phyloP scores from a whole-genome alignment of 805 yeast species.

The Blastobotrys attinorum region DNA sequence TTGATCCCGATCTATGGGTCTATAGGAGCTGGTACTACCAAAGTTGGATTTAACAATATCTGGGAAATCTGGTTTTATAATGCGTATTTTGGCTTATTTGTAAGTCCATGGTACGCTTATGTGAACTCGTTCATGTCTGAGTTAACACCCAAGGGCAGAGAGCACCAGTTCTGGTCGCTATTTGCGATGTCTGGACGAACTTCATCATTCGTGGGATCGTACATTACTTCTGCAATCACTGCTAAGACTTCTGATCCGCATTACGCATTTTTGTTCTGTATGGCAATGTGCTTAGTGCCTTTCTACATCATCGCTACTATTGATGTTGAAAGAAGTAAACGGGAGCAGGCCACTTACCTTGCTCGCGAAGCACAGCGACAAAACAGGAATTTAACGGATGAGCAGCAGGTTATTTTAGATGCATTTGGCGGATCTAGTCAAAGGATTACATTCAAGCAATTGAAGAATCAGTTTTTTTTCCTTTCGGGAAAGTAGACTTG shows the following conservation, averaged over 20 bases:
- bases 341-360: not conserved
- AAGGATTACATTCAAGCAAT: not conserved
- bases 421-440: not conserved
- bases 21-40: slow-evolving; percentile 13
- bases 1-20: slow-evolving; percentile 13
- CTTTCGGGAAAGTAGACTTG: too few relatives aligned
- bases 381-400: not conserved
- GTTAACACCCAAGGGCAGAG: slow-evolving; percentile 11
- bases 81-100: slow-evolving; percentile 11
- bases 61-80: slow-evolving; percentile 16
- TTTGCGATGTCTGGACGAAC: slow-evolving; percentile 13
- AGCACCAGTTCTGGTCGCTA: slow-evolving; percentile 13
- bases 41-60: slow-evolving; percentile 12
- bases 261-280: not conserved
- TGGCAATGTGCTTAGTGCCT: not conserved
- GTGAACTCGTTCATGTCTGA: slow-evolving; percentile 14
- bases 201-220: slow-evolving; percentile 14
- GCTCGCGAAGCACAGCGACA: not conserved
- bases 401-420: not conserved
- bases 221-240: slow-evolving; percentile 14
- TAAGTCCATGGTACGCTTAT: slow-evolving; percentile 13
- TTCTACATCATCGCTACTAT: not conserved
- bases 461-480: not conserved
- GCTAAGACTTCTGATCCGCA: not conserved
- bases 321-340: not conserved